These are phyloP conservation scores for Bryoglossum gracile DNA, from an alignment of 495 filamentous ascomycete genomes.

Conservation along the genomic window DNA sequence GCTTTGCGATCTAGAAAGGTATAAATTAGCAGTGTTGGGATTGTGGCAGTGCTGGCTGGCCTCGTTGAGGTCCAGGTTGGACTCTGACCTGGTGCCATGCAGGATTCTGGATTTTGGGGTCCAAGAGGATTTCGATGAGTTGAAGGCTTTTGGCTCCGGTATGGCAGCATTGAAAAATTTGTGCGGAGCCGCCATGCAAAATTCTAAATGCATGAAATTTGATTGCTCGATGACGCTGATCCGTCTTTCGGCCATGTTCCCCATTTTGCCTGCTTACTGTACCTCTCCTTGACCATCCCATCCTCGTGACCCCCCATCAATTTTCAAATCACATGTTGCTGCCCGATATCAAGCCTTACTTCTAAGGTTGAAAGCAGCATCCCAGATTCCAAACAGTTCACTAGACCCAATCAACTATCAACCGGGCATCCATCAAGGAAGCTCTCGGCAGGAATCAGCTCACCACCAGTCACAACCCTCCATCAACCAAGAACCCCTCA, in stretches of 20 bases:
- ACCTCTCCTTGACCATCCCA: not conserved
- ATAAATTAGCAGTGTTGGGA: conserved; percentile 13
- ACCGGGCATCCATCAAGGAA: not conserved
- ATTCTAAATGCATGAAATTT: conserved; percentile 6
- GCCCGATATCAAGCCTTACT: too few relatives aligned
- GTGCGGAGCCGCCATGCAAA: conserved; percentile 10
- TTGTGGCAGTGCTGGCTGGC: conserved; percentile 26
- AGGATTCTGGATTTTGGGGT: too few relatives aligned
- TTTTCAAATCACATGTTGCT: not conserved
- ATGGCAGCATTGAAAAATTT: not conserved
- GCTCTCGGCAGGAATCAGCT: conserved; percentile 18
- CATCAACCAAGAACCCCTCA: conserved; percentile 14
- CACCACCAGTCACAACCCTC: conserved; percentile 18
- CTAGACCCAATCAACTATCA: not conserved
- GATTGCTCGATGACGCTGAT: conserved; percentile 4
- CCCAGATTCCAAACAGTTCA: not conserved
- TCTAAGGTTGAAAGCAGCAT: not conserved
- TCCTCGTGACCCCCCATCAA: too few relatives aligned
- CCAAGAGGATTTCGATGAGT: too few relatives aligned
- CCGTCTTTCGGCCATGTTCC: not conserved
- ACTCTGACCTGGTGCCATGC: too few relatives aligned
- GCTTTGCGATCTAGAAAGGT: conserved; percentile 18
- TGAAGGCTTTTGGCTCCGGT: too few relatives aligned
- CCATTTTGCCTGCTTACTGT: not conserved
- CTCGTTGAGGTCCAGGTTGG: too few relatives aligned